A percentile compares a stretch with the other conserved stretches of the same genome.
phyloP scores from a whole-genome alignment of 164 flowering plant genomes.

The Magnolia sinica region DNA sequence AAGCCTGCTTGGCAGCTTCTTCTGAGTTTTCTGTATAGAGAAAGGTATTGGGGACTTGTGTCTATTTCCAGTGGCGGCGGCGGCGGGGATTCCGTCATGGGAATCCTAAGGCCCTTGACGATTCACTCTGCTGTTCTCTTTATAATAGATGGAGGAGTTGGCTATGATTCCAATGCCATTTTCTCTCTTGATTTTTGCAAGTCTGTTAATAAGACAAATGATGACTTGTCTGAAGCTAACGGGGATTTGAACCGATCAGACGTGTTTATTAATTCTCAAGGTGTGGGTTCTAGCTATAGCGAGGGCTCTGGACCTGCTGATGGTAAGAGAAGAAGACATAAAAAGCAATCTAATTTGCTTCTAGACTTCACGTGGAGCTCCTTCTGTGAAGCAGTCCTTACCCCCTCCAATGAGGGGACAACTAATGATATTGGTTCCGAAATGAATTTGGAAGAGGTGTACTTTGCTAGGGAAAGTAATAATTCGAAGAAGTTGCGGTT shows the following conservation, averaged over 20 bases:
- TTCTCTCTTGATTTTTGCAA: constrained; percentile 9
- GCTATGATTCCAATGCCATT: constrained; percentile 8
- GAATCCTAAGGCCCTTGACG: constrained; percentile 72
- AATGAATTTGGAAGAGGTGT: constrained; percentile 55
- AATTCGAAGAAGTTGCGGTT: constrained; percentile 72
- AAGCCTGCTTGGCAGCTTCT: constrained; percentile 79
- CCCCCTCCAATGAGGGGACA: constrained; percentile 7
- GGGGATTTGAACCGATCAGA: constrained; percentile 13
- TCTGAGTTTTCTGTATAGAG: constrained; percentile 54
- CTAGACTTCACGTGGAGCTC: constrained; percentile 61
- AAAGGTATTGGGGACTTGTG: constrained; percentile 51
- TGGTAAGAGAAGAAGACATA: constrained; percentile 28
- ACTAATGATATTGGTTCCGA: not conserved
- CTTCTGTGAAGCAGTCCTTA: constrained; percentile 52
- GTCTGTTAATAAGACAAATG: constrained; percentile 5
- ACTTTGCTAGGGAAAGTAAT: constrained; percentile 32
- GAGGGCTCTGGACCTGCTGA: constrained; percentile 8
- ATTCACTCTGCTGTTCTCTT: constrained; percentile 55
- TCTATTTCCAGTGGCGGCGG: constrained; percentile 42
- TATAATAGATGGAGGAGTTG: constrained; percentile 27
- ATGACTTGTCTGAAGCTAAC: constrained; percentile 9
- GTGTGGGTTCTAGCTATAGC: constrained; percentile 12
- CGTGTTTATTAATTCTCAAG: constrained; percentile 21
- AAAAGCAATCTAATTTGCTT: constrained; percentile 20
- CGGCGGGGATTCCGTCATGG: constrained; percentile 35